These are phyloP conservation scores for Trametes hirsuta DNA, from an alignment of 1,284 basidiomycete genomes.

Conservation along the genomic window DNA sequence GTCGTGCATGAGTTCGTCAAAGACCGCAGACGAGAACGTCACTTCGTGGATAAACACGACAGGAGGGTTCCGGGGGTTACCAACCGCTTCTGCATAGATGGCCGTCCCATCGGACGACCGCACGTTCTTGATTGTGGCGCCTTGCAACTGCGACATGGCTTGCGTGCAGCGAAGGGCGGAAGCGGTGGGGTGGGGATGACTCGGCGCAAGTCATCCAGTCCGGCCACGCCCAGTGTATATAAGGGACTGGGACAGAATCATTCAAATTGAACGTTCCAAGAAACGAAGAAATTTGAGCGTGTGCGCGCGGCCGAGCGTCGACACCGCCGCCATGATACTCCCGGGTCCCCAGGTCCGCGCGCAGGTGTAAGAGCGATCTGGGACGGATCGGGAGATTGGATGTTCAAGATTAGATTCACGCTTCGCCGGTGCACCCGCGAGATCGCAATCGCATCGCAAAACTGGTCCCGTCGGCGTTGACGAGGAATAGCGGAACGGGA, in stretches of 20 bases:
- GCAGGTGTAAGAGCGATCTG: neutral
- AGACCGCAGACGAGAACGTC: constrained; percentile 35
- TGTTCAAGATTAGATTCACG: constrained; percentile 11
- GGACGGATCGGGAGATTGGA: constrained; percentile 20
- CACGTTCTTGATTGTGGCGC: constrained; percentile 17
- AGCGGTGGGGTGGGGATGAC: neutral
- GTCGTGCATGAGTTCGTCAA: constrained; percentile 39
- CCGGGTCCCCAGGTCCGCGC: neutral
- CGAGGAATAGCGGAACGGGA: too few species aligned
- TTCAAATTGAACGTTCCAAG: constrained; percentile 15
- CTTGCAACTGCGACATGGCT: constrained; percentile 13
- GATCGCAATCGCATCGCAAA: constrained; percentile 2
- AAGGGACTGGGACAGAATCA: constrained; percentile 14
- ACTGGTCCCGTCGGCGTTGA: neutral
- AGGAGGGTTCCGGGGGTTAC: constrained; percentile 40
- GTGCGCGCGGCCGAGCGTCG: constrained; percentile 9
- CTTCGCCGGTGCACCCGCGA: constrained; percentile 2
- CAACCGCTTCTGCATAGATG: constrained; percentile 40
- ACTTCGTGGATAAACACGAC: constrained; percentile 45
- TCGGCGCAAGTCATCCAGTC: neutral
- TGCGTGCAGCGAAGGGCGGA: neutral
- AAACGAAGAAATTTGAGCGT: constrained; percentile 12
- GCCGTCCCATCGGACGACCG: constrained; percentile 27
- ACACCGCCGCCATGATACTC: constrained; percentile 17
- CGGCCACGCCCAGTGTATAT: constrained; percentile 7